A percentile compares a stretch with the other conserved stretches of the same genome.
Evolutionary conservation across 2,329 filamentous ascomycete genomes (phyloP).

Genomic region (Fusarium setosum): DNA sequence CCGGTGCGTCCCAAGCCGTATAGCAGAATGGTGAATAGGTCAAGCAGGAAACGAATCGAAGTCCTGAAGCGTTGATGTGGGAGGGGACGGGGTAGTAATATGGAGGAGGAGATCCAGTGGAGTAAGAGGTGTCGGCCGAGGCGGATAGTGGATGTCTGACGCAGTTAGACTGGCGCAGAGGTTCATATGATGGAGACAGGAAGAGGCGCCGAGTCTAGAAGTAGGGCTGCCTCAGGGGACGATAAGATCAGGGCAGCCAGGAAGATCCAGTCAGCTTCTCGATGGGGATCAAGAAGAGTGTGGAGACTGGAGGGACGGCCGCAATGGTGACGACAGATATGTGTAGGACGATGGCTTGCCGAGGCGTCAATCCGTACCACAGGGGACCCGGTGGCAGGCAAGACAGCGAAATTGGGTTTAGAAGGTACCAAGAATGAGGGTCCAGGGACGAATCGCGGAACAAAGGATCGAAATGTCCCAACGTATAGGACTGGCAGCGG

Average conservation of each 20-base stretch:
- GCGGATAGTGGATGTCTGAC: conserved; percentile 32
- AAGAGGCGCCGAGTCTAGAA: conserved; percentile 42
- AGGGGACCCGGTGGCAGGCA: background rate
- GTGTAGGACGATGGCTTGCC: conserved; percentile 32
- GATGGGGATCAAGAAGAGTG: conserved; percentile 11
- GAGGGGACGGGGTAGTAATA: conserved; percentile 39
- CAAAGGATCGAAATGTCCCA: conserved; percentile 13
- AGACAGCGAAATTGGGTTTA: conserved; percentile 17
- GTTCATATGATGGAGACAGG: conserved; percentile 35
- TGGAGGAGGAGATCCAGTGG: conserved; percentile 23
- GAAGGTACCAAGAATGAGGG: conserved; percentile 18
- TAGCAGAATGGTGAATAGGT: conserved; percentile 19
- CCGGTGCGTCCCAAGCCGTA: conserved; percentile 33
- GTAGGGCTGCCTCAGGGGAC: conserved; percentile 33
- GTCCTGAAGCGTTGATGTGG: conserved; percentile 20
- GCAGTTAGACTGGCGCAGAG: conserved; percentile 32
- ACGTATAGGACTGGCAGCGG: conserved; percentile 20
- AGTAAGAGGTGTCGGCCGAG: conserved; percentile 23
- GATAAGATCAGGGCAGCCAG: conserved; percentile 23
- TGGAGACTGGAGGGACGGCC: conserved; percentile 8
- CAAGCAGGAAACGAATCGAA: conserved; percentile 15
- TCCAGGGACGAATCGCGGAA: conserved; percentile 23
- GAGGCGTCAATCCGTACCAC: conserved; percentile 22
- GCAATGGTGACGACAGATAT: conserved; percentile 19
- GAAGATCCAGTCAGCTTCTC: conserved; percentile 12